Evolutionary conservation across 176 grass and related monocot species (phyloP).

Genomic region (Calamus simplicifolius): DNA sequence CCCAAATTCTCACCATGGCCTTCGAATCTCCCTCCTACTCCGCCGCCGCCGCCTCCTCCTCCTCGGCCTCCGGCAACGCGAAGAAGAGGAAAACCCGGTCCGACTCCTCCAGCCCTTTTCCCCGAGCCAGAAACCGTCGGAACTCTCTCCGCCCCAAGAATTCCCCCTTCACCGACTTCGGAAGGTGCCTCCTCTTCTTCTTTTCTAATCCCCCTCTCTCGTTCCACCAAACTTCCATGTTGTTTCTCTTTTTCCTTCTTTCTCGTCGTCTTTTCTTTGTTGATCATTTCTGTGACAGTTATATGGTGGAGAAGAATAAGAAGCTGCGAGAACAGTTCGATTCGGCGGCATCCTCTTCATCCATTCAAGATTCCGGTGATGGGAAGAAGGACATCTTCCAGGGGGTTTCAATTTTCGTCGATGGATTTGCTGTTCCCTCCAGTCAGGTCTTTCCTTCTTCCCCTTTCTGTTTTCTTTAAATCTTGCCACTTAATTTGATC

Average conservation of each 20-base stretch:
- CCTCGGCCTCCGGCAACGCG: neutral
- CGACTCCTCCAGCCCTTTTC: no score
- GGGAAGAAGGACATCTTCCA: conserved; percentile 25
- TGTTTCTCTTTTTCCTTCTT: no score
- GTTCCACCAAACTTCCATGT: neutral
- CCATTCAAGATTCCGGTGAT: neutral
- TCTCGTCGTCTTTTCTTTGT: neutral
- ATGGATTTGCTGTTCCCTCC: conserved; percentile 57
- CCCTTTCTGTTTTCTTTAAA: neutral
- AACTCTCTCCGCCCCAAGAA: conserved; percentile 15
- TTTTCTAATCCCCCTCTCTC: neutral
- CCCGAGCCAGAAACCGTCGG: conserved; percentile 26
- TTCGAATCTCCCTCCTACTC: conserved; percentile 10
- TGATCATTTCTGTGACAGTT: conserved; percentile 4
- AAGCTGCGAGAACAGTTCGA: conserved; percentile 58
- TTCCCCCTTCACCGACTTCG: conserved; percentile 57
- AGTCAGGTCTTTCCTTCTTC: conserved; percentile 29
- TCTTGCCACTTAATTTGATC: neutral
- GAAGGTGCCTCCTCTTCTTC: conserved; percentile 5
- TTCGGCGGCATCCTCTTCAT: conserved; percentile 26
- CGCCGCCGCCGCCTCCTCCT: neutral
- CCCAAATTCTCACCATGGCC: neutral
- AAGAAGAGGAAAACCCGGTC: conserved; percentile 2
- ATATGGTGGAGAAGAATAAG: conserved; percentile 58
- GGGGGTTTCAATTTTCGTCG: conserved; percentile 60